phyloP scores from a whole-genome alignment of 2,329 filamentous ascomycete genomes.

The Claviceps sp. region DNA sequence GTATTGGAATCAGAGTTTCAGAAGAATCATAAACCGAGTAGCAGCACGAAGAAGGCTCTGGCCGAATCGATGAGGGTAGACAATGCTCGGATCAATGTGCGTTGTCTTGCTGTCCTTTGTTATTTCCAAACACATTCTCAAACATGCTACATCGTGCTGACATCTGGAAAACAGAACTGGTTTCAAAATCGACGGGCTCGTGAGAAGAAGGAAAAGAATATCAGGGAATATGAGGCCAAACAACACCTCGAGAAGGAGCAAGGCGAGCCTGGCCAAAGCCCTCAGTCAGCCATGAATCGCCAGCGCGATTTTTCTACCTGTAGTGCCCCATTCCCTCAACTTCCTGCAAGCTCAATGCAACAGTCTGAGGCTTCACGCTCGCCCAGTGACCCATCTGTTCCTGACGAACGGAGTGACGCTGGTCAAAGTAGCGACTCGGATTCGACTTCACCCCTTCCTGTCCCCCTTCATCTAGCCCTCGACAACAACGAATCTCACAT shows the following conservation, averaged over 20 bases:
- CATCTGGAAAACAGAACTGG: constrained; percentile 40
- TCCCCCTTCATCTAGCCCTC: background rate
- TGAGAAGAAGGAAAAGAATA: constrained; percentile 50
- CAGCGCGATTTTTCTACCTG: constrained; percentile 26
- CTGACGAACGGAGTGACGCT: constrained; percentile 13
- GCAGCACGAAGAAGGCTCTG: constrained; percentile 45
- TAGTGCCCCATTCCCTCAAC: constrained; percentile 25
- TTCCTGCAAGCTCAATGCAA: constrained; percentile 9
- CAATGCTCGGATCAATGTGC: constrained; percentile 49
- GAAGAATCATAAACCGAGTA: constrained; percentile 51
- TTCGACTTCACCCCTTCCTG: constrained; percentile 9
- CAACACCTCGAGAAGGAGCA: constrained; percentile 23
- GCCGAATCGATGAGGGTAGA: constrained; percentile 51
- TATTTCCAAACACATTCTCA: background rate
- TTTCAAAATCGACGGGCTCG: constrained; percentile 54
- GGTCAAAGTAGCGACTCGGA: constrained; percentile 14
- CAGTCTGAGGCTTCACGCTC: constrained; percentile 7
- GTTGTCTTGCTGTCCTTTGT: constrained; percentile 9
- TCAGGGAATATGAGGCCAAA: constrained; percentile 26
- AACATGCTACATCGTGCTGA: background rate
- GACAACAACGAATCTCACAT: background rate
- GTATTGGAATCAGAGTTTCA: constrained; percentile 47
- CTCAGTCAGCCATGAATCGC: constrained; percentile 17
- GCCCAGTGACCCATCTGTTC: constrained; percentile 9
- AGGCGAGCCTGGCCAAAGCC: constrained; percentile 10